Base-by-base conservation (phyloP, 139 green algal genomes). In the Volvox africanus region DNA sequence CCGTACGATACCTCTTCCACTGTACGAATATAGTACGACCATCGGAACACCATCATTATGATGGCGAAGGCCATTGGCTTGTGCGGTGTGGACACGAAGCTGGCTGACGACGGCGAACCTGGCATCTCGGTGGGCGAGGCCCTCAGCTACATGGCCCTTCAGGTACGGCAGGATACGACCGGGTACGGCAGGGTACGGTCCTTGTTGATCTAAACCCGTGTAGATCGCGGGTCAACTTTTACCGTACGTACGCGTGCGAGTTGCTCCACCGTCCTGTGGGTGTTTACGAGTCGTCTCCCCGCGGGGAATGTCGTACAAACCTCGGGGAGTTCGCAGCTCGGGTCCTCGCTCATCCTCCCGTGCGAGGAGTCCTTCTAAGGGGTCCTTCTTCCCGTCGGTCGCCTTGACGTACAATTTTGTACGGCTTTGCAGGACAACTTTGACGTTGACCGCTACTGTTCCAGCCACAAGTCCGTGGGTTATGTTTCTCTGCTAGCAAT, bases 41-140 rank as follows among this genome's bases (percentile, higher is more conserved):
- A 87, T 62, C 92, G 92, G 90, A 94, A 94, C 82, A 61, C 67
- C 26, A 83, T 93, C 69, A 83, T 94, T 19, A 92, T 93, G 92
- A 68, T 93, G 44, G 75, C 77, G 61, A 89, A 86, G 61, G 92
- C 82, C 55, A 86, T 94, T 20, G 92, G 92, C 24, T n/a, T 93
- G 32, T 94, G 92, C 67, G 76, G 87, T 18, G 80, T 94, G 28
- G 92, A 94, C 82, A 17, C 24, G 67, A 44, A 91, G 75, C 89
- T 94, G 82, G 33, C n/a, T 78, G 80, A 89, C 33, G 87, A 93
- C 61, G 88, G 84, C 5, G 5, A 87, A 12, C 36, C 44, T 1
- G 77, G 50, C 20, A 44, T 93, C 11, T 87, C 68, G 0, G 81
- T 90, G 1, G 3, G 13, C 13, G 92, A 94, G 76, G 92, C 92